Percentiles rank a stretch among this genome's conserved stretches.
phyloP scores from a whole-genome alignment of 2,329 filamentous ascomycete genomes.

The Dothidotthia symphoricarpi region DNA sequence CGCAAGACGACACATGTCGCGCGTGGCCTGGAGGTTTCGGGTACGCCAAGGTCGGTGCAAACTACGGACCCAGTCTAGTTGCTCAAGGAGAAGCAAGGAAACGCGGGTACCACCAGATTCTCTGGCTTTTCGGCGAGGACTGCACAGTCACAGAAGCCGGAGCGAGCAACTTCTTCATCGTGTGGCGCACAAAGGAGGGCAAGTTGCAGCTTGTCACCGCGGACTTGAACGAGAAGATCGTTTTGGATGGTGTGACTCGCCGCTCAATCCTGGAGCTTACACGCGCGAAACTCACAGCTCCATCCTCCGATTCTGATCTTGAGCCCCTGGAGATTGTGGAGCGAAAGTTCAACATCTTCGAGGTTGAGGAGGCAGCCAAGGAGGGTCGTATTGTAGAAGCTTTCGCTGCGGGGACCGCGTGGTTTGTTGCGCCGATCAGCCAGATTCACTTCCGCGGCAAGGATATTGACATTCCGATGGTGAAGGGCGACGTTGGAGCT shows the following conservation, averaged over 20 bases:
- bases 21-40: constrained; percentile 94
- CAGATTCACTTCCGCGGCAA: constrained; percentile 48
- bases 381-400: constrained; percentile 80
- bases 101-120: constrained; percentile 79
- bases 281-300: constrained; percentile 56
- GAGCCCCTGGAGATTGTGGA: constrained; percentile 69
- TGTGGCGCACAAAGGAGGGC: constrained; percentile 68
- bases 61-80: constrained; percentile 82
- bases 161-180: constrained; percentile 86
- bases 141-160: constrained; percentile 85
- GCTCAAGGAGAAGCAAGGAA: constrained; percentile 72
- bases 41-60: constrained; percentile 87
- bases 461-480: constrained; percentile 46
- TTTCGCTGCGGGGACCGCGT: constrained; percentile 82
- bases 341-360: constrained; percentile 76
- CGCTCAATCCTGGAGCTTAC: constrained; percentile 74
- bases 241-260: constrained; percentile 85
- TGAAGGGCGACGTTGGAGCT: constrained; percentile 41
- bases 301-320: constrained; percentile 24
- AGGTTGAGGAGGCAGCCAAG: constrained; percentile 67
- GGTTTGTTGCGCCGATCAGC: constrained; percentile 50
- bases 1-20: constrained; percentile 76
- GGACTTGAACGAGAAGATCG: constrained; percentile 76
- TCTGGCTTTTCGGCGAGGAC: constrained; percentile 86
- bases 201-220: constrained; percentile 75